Evolutionary conservation across 371 early-diverging fungal genomes (phyloP), one percentile per base, ranked within the genome.

Genomic region (Mortierella sp.): DNA sequence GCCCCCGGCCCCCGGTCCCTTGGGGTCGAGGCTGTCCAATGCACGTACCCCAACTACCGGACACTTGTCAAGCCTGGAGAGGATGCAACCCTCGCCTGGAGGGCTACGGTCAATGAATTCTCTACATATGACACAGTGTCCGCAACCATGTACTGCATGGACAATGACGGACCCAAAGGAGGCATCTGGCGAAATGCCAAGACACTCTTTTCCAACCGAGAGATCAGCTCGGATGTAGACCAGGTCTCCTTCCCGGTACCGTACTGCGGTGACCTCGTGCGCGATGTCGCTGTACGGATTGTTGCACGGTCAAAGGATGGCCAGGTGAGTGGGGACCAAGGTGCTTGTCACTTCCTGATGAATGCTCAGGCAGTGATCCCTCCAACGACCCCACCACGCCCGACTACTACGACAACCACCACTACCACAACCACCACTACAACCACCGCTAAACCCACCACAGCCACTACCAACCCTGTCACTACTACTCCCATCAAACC

Each of bases 101-200:
- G 45, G 21, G 55, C 56, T 9, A 23, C 70, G 0, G 0, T 14
- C 9, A 23, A 15, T 14, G 75, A 75, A 14, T 1, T 62, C 12
- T 2, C 19, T 4, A 62, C 45, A 5, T 75, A 66, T 12, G 29
- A 66, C 21, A 52, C 30, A 15, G 18, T 76, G 19, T 46, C 68
- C 1, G 76, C 76, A 16, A 64, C 61, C 28, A 55, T 76, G 48
- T 76, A 76, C 52, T 76, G 76, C 50, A 76, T 76, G 76, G 76
- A 76, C 46, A 29, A 63, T 11, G 48, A 63, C 12, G 76, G 76
- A 0, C 43, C 45, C 45, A 23, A 52, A 15, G 76, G 76, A 11
- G 76, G 76, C 14, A 71, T 67, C 26, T 76, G 76, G 76, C 63
- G 72, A 2, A 55, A 26, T 1, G 55, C 48, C 56, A 11, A 52